phyloP scores from a whole-genome alignment of 1,139 yeast species.

The Sugiyamaella grinbergsii region DNA sequence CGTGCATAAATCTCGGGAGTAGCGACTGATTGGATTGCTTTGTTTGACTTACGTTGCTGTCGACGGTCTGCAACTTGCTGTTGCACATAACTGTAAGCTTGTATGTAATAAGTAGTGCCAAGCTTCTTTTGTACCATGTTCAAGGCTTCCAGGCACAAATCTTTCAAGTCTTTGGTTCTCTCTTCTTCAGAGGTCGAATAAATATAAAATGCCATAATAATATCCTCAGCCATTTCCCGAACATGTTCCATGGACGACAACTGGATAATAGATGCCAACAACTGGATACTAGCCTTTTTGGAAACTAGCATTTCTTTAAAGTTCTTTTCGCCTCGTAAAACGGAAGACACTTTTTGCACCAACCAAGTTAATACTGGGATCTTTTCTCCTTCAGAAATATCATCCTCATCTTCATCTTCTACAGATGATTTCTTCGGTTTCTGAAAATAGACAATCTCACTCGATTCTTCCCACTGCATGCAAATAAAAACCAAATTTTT shows the following conservation, averaged over 20 bases:
- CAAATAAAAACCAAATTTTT: slow-evolving; percentile 67
- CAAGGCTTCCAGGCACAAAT: slow-evolving; percentile 67
- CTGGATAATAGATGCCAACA: slow-evolving; percentile 41
- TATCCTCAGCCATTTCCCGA: slow-evolving; percentile 32
- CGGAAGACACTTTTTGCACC: slow-evolving; percentile 58
- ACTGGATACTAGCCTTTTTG: slow-evolving; percentile 59
- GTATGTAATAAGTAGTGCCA: slow-evolving; percentile 74
- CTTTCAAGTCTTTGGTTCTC: slow-evolving; percentile 54
- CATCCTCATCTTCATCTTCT: slow-evolving; percentile 35
- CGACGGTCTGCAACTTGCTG: slow-evolving; percentile 62
- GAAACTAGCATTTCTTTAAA: slow-evolving; percentile 56
- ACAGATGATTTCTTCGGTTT: slow-evolving; percentile 23
- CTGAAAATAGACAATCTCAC: slow-evolving; percentile 38
- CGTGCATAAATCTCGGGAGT: slow-evolving; percentile 83
- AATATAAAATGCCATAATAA: slow-evolving; percentile 60
- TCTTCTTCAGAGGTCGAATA: slow-evolving; percentile 51
- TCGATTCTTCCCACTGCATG: slow-evolving; percentile 59
- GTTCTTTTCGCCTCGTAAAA: slow-evolving; percentile 66
- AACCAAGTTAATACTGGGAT: slow-evolving; percentile 63
- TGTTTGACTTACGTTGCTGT: slow-evolving; percentile 70
- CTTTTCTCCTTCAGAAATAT: slow-evolving; percentile 26
- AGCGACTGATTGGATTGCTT: slow-evolving; percentile 73
- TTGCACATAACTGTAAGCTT: slow-evolving; percentile 63
- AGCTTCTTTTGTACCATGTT: slow-evolving; percentile 66
- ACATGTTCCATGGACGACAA: slow-evolving; percentile 28